Evolutionary conservation across 169 alveolate species (phyloP), one percentile per base, ranked within the genome.

Genomic region (Amoebophrya sp.): DNA sequence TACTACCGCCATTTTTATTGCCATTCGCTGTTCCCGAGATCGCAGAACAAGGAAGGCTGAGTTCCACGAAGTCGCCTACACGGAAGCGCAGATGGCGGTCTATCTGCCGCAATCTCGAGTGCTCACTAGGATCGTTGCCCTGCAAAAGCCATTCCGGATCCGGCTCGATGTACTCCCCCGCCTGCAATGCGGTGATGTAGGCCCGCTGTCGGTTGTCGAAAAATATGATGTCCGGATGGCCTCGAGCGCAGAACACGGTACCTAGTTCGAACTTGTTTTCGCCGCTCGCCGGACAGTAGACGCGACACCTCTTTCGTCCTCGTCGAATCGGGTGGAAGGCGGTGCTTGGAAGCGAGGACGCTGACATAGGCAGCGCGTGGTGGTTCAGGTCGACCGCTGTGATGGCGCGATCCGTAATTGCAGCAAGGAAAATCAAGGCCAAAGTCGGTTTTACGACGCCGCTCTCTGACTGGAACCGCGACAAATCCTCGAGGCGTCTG

Each of bases 51-150:
- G 76, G 76, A 53, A 10, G n/a, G n/a, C 29, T 12, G 83, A 26
- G n/a, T 26, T 65, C 83, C 33, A 65, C 83, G 83, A 65, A 65
- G 83, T 65, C 83, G 36, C 83, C 83, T 1, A 65, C 83, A 29
- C n/a, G 83, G 83, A 65, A 36, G 33, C 38, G 83, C 2, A 65
- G n/a, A 1, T 12, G 39, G 12, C 0, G 18, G 83, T 65, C 83
- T 0, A 65, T 12, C 36, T 65, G 83, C 38, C n/a, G 26, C 83
- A 65, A 36, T 36, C 26, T 65, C 26, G 83, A 65, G 26, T 26
- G 36, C 36, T 12, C 83, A 1, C 1, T 29, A 1, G 39, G 36
- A 6, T 26, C 33, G 10, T 1, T 26, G n/a, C 76, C 76, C 33
- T 18, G 36, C 3, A 65, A 0, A 1, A 65, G 1, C 83, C 83